phyloP scores from a whole-genome alignment of 371 early-diverging fungal genomes.

The Sporodiniella umbellata region DNA sequence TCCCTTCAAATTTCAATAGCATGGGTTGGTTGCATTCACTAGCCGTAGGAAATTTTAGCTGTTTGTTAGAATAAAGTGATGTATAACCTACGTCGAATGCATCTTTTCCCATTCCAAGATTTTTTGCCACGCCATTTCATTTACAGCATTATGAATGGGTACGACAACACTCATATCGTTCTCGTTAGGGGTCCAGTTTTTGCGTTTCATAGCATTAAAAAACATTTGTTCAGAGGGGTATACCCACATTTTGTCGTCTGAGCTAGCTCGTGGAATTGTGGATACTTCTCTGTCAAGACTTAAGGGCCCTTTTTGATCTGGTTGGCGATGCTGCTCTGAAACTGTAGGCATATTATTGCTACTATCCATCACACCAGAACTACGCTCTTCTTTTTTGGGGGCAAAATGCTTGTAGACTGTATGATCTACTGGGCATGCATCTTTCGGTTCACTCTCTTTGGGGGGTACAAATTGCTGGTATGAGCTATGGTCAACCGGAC shows the following conservation, averaged over 20 bases:
- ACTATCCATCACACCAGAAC: slow-evolving; percentile 56
- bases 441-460: slow-evolving; percentile 2
- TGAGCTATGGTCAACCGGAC: slow-evolving; percentile 23
- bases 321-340: slow-evolving; percentile 58
- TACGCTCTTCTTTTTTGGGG: slow-evolving; percentile 37
- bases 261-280: slow-evolving; percentile 67
- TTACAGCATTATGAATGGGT: slow-evolving; percentile 75
- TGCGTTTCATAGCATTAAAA: slow-evolving; percentile 90
- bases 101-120: slow-evolving; percentile 88
- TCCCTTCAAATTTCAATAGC: slow-evolving; percentile 83
- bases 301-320: slow-evolving; percentile 55
- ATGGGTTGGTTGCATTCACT: slow-evolving; percentile 67
- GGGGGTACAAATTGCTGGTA: slow-evolving; percentile 22
- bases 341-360: slow-evolving; percentile 74
- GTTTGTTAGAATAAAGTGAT: no score
- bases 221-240: slow-evolving; percentile 96
- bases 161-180: slow-evolving; percentile 50
- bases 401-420: slow-evolving; percentile 53
- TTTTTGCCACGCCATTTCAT: slow-evolving; percentile 90
- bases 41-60: no score
- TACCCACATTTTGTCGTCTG: slow-evolving; percentile 74
- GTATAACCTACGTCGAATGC: slow-evolving; percentile 60
- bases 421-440: slow-evolving; percentile 54
- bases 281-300: slow-evolving; percentile 63
- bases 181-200: slow-evolving; percentile 81